These are phyloP conservation scores for Acephala macrosclerotiorum DNA, from an alignment of 2,329 filamentous ascomycete genomes.

Conservation along the genomic window DNA sequence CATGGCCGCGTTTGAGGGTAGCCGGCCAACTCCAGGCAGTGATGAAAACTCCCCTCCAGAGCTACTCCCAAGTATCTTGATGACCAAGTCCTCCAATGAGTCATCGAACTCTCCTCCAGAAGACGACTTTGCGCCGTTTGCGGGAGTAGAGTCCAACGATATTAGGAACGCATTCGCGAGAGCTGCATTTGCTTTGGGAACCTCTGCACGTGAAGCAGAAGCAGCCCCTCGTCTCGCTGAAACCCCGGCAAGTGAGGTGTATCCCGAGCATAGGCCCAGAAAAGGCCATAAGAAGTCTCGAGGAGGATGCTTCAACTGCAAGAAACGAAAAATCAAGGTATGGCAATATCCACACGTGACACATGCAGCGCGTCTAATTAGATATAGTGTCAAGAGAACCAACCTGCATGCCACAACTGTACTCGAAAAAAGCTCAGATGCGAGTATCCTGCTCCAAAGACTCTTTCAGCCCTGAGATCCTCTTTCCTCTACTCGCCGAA, in stretches of 20 bases:
- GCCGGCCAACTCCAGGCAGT: conserved; percentile 5
- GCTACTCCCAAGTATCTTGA: not conserved
- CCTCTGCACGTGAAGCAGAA: conserved; percentile 3
- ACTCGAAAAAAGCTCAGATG: conserved; percentile 67
- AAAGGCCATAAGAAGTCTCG: conserved; percentile 72
- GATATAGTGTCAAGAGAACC: conserved; percentile 68
- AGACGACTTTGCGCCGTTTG: not conserved
- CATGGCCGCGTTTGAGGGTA: conserved; percentile 3
- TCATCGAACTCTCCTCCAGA: not conserved
- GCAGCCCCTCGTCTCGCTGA: not conserved
- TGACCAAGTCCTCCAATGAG: not conserved
- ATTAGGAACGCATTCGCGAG: not conserved
- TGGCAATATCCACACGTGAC: not conserved
- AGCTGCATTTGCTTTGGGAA: not conserved
- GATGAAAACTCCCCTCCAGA: not conserved
- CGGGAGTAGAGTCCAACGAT: not conserved
- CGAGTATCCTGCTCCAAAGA: conserved; percentile 65
- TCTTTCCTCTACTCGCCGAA: conserved; percentile 21
- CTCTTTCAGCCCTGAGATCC: conserved; percentile 53
- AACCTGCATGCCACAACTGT: conserved; percentile 69
- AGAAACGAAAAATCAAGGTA: conserved; percentile 70
- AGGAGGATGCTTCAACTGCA: conserved; percentile 72
- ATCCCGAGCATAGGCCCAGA: conserved; percentile 41
- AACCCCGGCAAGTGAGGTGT: conserved; percentile 1
- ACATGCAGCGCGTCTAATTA: not conserved